phyloP scores from a whole-genome alignment of 2,329 filamentous ascomycete genomes.

The Talaromyces sp. region DNA sequence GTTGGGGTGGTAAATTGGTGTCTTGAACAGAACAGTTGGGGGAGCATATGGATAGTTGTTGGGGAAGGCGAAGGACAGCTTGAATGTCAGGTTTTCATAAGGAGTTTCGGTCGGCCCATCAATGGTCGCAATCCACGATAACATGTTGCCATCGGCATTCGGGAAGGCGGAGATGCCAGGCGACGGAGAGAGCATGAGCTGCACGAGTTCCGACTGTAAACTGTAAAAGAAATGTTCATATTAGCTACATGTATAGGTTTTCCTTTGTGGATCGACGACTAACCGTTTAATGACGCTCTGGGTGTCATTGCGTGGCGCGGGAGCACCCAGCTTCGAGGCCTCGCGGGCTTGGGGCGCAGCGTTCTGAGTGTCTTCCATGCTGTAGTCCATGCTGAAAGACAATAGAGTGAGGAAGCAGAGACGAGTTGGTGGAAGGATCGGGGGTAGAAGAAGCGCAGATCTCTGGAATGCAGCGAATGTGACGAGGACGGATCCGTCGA shows the following conservation, averaged over 20 bases:
- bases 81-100: conserved; percentile 82
- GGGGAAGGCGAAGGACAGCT: conserved; percentile 87
- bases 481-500: conserved; percentile 8
- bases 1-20: conserved; percentile 98
- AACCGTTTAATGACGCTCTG: conserved; percentile 77
- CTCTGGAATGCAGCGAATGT: conserved; percentile 10
- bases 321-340: conserved; percentile 56
- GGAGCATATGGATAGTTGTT: conserved; percentile 88
- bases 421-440: conserved; percentile 9
- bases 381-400: conserved; percentile 45
- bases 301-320: conserved; percentile 57
- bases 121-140: conserved; percentile 92
- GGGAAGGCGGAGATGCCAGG: conserved; percentile 95
- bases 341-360: conserved; percentile 59
- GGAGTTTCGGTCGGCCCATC: conserved; percentile 86
- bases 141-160: conserved; percentile 80
- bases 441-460: conserved; percentile 18
- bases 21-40: conserved; percentile 93
- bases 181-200: conserved; percentile 92
- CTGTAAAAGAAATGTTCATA: conserved; percentile 43
- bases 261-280: conserved; percentile 15
- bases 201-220: conserved; percentile 95
- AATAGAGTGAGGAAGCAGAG: background rate
- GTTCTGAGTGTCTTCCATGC: conserved; percentile 63
- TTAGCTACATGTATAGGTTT: background rate